Evolutionary conservation across 2,329 filamentous ascomycete species (phyloP).

Genomic region (Thelonectria olida): DNA sequence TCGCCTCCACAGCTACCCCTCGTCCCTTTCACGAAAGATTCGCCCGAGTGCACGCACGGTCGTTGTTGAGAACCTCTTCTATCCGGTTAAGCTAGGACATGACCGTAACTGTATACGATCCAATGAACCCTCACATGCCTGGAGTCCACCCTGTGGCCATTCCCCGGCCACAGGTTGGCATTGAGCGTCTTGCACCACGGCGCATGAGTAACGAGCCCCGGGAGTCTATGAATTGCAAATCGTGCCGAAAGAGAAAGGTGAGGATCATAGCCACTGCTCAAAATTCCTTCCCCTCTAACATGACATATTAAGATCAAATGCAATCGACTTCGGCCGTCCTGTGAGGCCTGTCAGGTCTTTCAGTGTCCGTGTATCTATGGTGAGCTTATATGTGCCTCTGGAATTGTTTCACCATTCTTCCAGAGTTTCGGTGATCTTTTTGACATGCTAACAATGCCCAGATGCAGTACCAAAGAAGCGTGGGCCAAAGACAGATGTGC

Average conservation of each 20-base stretch:
- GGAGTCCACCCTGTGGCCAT: slow-evolving; percentile 63
- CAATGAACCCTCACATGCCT: slow-evolving; percentile 53
- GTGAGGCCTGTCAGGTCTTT: slow-evolving; percentile 89
- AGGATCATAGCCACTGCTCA: slow-evolving; percentile 22
- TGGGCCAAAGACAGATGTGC: slow-evolving; percentile 88
- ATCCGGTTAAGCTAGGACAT: slow-evolving; percentile 40
- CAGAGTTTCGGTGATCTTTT: neutral
- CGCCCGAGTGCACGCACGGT: neutral
- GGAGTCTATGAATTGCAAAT: slow-evolving; percentile 96
- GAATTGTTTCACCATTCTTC: neutral
- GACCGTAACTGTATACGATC: slow-evolving; percentile 51
- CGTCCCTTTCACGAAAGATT: neutral
- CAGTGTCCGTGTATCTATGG: slow-evolving; percentile 90
- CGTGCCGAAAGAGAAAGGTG: slow-evolving; percentile 91
- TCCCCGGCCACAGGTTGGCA: slow-evolving; percentile 81
- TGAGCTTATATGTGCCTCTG: slow-evolving; percentile 52
- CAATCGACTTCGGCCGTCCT: slow-evolving; percentile 84
- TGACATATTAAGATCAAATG: slow-evolving; percentile 80
- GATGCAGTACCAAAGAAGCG: slow-evolving; percentile 91
- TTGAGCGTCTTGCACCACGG: slow-evolving; percentile 78
- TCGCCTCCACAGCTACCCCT: neutral
- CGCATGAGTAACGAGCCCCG: slow-evolving; percentile 79
- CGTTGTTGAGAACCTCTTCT: neutral
- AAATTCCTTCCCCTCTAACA: slow-evolving; percentile 17
- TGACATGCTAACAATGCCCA: slow-evolving; percentile 44